Base-by-base conservation (phyloP, 768 basidiomycete genomes). In the Trametes coccinea region DNA sequence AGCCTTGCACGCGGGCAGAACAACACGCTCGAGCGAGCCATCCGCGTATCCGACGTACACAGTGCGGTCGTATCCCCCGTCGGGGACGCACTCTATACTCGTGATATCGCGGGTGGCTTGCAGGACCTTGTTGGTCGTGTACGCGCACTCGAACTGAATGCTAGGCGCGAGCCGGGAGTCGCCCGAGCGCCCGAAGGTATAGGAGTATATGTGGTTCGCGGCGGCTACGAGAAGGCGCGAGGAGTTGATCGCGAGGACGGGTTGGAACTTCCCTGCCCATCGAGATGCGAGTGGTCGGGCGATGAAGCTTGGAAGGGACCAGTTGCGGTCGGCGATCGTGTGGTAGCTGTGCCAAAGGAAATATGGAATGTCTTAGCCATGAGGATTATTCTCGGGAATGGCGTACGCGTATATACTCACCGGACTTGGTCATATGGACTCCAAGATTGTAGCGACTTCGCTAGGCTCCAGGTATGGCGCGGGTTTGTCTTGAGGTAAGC, bases 221-320 rank as follows among this genome's bases (percentile, higher is more conserved):
- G 87, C 84, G 13, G 84, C 87, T 45, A 90, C 81, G 40, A 89
- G 61, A 1, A 92, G 74, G 7, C 85, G 77, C 30, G 82, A 82
- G 16, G 73, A 56, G 56, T 79, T 86, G 59, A 86, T 77, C 30
- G 85, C 82, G 40, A 91, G 69, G 11, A 78, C 66, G 4, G 89
- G 86, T 59, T 83, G 86, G 4, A 80, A 71, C 66, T 81, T 88
- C 27, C 76, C 77, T 5, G 66, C 13, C 89, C 89, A 91, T 9
- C 80, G 78, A 29, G 76, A 75, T 22, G 85, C 82, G 8, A 91
- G 77, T 2, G 88, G 89, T 1, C 87, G 82, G 3, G 88, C 87
- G 22, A 88, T 73, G 60, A 89, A 89, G 47, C 74, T 67, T 44
- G 71, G 70, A 22, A 66, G 70, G 3, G 73, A 63, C 89, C 89